phyloP scores from a whole-genome alignment of 2,329 filamentous ascomycete genomes.

The Metarhizium guizhouense region DNA sequence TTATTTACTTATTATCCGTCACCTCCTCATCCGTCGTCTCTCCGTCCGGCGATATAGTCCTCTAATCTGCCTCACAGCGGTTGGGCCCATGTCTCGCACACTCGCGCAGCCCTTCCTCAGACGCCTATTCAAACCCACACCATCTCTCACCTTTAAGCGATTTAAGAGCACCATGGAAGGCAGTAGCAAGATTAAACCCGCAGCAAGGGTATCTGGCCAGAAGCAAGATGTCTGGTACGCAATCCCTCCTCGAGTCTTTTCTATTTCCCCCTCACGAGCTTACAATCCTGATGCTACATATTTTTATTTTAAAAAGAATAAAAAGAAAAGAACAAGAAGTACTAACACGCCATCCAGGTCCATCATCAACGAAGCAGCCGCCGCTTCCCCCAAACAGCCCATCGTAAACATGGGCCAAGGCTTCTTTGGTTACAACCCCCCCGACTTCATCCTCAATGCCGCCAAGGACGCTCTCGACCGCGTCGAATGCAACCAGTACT shows the following conservation, averaged over 20 bases:
- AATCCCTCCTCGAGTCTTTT: not conserved
- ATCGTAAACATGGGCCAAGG: conserved; percentile 59
- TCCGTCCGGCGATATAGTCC: not conserved
- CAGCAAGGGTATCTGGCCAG: conserved; percentile 38
- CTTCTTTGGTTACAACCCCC: conserved; percentile 90
- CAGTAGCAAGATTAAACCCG: conserved; percentile 39
- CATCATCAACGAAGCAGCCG: conserved; percentile 58
- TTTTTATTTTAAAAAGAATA: too few species aligned
- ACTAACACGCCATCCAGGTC: conserved; percentile 32
- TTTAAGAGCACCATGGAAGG: conserved; percentile 28
- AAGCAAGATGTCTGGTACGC: conserved; percentile 44
- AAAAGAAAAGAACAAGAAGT: not conserved
- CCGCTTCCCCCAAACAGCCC: conserved; percentile 52
- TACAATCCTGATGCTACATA: too few species aligned
- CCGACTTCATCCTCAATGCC: conserved; percentile 80
- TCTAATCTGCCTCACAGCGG: not conserved
- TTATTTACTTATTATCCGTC: not conserved
- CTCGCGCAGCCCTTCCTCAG: conserved; percentile 7
- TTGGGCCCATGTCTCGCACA: not conserved
- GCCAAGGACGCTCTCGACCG: conserved; percentile 82
- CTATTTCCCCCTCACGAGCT: too few species aligned
- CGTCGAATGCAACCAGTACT: conserved; percentile 98
- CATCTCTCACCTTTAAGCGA: not conserved
- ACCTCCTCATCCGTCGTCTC: not conserved
- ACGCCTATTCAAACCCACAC: not conserved